Evolutionary conservation across 306 rosid genomes (phyloP).

Genomic region (Lathyrus tuberosus): DNA sequence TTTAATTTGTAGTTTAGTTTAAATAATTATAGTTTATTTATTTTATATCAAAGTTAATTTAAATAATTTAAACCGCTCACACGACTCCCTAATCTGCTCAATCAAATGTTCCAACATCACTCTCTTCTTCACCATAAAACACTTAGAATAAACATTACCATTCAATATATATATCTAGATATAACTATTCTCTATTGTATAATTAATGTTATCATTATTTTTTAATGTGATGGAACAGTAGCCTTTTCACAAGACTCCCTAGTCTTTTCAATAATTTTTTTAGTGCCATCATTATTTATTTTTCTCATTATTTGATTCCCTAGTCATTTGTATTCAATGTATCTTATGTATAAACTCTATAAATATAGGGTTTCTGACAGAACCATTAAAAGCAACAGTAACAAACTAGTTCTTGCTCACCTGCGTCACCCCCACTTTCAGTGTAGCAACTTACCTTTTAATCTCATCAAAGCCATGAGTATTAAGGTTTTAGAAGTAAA

Average conservation of each 20-base stretch:
- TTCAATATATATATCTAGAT: too few species aligned
- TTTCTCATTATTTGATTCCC: slow-evolving; percentile 7
- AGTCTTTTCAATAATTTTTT: slow-evolving; percentile 17
- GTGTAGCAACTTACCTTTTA: background rate
- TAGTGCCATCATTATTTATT: background rate
- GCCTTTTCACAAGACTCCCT: slow-evolving; percentile 27
- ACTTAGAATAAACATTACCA: too few species aligned
- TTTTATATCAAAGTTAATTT: too few species aligned
- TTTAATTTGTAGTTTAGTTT: too few species aligned
- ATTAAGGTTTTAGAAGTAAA: background rate
- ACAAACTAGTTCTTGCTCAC: slow-evolving; percentile 4
- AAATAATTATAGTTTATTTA: too few species aligned
- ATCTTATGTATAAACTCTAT: slow-evolving; percentile 42
- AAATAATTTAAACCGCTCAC: too few species aligned
- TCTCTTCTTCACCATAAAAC: too few species aligned
- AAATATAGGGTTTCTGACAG: slow-evolving; percentile 51
- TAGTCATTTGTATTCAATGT: slow-evolving; percentile 22
- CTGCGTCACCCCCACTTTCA: background rate
- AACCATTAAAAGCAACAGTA: slow-evolving; percentile 30
- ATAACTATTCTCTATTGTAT: background rate
- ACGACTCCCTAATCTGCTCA: too few species aligned
- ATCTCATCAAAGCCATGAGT: slow-evolving; percentile 16
- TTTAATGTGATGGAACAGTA: background rate
- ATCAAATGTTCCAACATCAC: too few species aligned
- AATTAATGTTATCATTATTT: background rate